Evolutionary conservation across 768 basidiomycete species (phyloP).

Genomic region (Strobilomyces dryophilus): DNA sequence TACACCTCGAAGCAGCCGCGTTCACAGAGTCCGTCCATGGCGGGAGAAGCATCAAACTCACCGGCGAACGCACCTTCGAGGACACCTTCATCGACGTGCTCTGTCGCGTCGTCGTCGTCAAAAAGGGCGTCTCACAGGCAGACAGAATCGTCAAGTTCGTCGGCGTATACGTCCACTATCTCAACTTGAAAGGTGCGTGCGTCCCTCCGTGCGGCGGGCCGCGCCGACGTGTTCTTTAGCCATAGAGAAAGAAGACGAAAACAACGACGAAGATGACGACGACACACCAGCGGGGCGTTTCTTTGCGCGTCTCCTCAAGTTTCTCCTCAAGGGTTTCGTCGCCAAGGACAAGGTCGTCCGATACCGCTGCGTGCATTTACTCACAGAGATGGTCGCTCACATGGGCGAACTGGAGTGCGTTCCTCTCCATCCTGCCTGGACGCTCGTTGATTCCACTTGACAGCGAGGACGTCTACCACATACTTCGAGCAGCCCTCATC

Average conservation of each 20-base stretch:
- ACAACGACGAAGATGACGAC: slow-evolving; percentile 50
- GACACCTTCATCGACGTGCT: slow-evolving; percentile 59
- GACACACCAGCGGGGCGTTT: slow-evolving; percentile 71
- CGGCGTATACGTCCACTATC: slow-evolving; percentile 68
- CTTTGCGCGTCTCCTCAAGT: slow-evolving; percentile 59
- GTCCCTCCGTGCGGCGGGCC: neutral
- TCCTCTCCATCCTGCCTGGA: neutral
- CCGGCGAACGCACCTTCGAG: slow-evolving; percentile 77
- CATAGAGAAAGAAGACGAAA: slow-evolving; percentile 33
- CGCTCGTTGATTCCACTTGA: neutral
- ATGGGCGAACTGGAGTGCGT: slow-evolving; percentile 84
- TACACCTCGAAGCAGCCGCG: slow-evolving; percentile 62
- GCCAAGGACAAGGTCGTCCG: slow-evolving; percentile 88
- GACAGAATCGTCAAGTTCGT: slow-evolving; percentile 83
- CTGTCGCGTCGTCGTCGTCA: slow-evolving; percentile 57
- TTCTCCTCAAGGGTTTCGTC: slow-evolving; percentile 70
- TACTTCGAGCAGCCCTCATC: slow-evolving; percentile 59
- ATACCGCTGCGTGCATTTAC: slow-evolving; percentile 72
- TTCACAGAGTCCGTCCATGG: slow-evolving; percentile 47
- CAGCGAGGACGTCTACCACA: slow-evolving; percentile 73
- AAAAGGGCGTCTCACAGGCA: slow-evolving; percentile 74
- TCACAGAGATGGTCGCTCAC: slow-evolving; percentile 74
- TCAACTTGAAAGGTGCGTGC: slow-evolving; percentile 69
- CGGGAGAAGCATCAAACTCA: slow-evolving; percentile 49
- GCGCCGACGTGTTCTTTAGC: slow-evolving; percentile 24